A percentile compares a stretch with the other conserved stretches of the same genome.
These are phyloP conservation scores for Lodderomyces orthopsilosis DNA, from an alignment of 1,139 yeast species.

Conservation along the genomic window DNA sequence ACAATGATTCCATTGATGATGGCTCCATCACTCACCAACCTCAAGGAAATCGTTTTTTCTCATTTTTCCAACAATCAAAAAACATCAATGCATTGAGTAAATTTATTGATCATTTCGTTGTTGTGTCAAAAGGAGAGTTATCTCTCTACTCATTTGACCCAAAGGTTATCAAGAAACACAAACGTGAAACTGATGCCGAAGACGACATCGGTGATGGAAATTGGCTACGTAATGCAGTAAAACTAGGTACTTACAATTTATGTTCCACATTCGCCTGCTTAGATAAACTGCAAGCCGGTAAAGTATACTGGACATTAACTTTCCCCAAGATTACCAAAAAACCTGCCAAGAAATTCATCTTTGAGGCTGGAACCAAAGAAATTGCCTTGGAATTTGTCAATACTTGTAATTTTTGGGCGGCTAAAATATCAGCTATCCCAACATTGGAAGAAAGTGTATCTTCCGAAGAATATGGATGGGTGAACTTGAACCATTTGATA, in stretches of 20 bases:
- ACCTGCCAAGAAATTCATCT: conserved; percentile 38
- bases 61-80: conserved; percentile 20
- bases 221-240: conserved; percentile 57
- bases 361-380: conserved; percentile 64
- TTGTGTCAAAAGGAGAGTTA: conserved; percentile 57
- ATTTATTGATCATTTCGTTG: conserved; percentile 51
- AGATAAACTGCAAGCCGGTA: conserved; percentile 29
- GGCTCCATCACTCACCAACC: neutral
- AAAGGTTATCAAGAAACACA: conserved; percentile 42
- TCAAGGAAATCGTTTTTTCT: conserved; percentile 17
- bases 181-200: conserved; percentile 23
- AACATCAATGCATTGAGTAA: conserved; percentile 18
- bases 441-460: conserved; percentile 57
- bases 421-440: conserved; percentile 81
- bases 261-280: conserved; percentile 49
- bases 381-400: conserved; percentile 71
- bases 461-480: conserved; percentile 85
- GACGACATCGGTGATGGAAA: conserved; percentile 59
- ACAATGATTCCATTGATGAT: conserved; percentile 41
- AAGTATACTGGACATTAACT: conserved; percentile 33
- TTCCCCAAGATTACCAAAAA: conserved; percentile 38
- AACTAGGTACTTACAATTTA: conserved; percentile 46
- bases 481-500: conserved; percentile 39
- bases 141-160: conserved; percentile 53
- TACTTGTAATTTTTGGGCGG: conserved; percentile 89